Percentiles rank a stretch among this genome's conserved stretches.
Conservation (phyloP, 208 protist species). For the Plasmodiophora brassicae region DNA sequence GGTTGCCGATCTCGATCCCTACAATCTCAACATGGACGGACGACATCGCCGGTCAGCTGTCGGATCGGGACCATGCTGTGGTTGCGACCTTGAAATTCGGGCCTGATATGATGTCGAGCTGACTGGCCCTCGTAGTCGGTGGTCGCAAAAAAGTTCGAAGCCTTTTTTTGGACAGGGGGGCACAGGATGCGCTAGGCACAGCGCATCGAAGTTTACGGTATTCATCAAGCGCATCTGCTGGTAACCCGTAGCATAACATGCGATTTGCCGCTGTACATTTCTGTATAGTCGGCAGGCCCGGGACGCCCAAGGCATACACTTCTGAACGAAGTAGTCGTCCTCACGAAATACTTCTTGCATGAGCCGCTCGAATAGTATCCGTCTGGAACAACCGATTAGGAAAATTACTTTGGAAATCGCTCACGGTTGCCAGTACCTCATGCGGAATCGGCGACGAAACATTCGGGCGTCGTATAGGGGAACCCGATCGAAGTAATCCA, state of each 20-base stretch:
- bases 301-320: neutral
- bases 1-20: no score
- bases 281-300: neutral
- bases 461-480: neutral
- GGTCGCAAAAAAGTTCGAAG: no score
- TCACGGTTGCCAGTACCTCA: neutral
- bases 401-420: neutral
- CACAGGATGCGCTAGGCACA: no score
- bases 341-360: neutral
- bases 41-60: no score
- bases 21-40: no score
- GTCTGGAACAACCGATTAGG: neutral
- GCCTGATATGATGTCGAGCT: no score
- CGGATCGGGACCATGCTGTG: no score
- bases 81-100: no score
- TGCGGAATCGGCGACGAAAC: neutral
- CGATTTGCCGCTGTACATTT: neutral
- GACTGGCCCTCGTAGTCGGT: no score
- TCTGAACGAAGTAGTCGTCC: neutral
- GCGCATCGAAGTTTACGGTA: no score
- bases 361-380: neutral
- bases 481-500: neutral
- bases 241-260: neutral
- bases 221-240: neutral
- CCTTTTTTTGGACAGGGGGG: no score